Base-by-base conservation (phyloP, 2,329 filamentous ascomycete species). In the Colletotrichum tofieldiae region DNA sequence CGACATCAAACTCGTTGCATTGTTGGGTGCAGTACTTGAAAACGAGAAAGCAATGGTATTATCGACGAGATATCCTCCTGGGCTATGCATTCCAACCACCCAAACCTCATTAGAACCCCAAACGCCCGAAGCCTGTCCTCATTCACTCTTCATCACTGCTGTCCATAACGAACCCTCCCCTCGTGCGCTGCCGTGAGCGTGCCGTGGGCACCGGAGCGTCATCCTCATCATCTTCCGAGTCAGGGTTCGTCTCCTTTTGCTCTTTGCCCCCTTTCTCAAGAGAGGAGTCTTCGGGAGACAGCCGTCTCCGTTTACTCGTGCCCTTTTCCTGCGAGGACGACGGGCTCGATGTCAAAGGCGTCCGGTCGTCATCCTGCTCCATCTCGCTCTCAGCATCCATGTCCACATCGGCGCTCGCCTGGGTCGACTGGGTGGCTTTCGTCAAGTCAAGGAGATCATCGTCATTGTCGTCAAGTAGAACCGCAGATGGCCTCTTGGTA, bases 151-250 rank as follows among this genome's bases (percentile, higher is more conserved):
- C 88, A 59, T 91, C 89, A 77, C 89, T 90, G 72, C 89, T 90
- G 76, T 91, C 89, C 45, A 90, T 76, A 56, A 91, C 79, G 73
- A 91, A 91, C 0, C 89, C 89, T 23, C 86, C 85, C 64, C 84
- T 84, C 4, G 85, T 82, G 72, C 87, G 82, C 1, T 82, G 81
- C 68, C 87, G 82, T 75, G 78, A 76, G 69, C 83, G 82, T 9
- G 81, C 67, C 75, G 75, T 81, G 0, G 79, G 76, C 2, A 80
- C 74, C 29, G 81, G 81, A 1, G 84, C 83, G 8, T 85, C 84
- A 5, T 84, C 84, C 5, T 83, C 82, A 47, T 80, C 77, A 3
- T 75, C 76, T 52, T 78, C 79, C 37, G 67, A 60, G 11, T 75
- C 76, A 8, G 55, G 72, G 16, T 73, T 70, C 11, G 72, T 73